Conservation (phyloP, 2,329 filamentous ascomycete species). For the Fusarium sp. region DNA sequence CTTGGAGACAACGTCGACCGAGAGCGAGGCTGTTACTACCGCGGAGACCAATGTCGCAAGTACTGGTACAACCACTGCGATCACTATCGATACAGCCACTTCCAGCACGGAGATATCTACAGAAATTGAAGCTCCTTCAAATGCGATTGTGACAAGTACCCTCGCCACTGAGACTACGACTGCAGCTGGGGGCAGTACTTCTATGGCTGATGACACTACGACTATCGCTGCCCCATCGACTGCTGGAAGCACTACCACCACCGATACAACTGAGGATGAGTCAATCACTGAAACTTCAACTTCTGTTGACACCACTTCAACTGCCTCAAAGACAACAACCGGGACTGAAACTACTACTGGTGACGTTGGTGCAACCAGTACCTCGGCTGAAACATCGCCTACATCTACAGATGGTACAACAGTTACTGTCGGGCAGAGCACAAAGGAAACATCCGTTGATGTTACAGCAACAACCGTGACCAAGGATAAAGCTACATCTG, state of each 20-base stretch:
- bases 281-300: rapidly evolving
- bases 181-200: neutral
- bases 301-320: neutral
- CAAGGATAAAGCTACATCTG: rapidly evolving
- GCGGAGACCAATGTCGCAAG: rapidly evolving
- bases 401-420: neutral
- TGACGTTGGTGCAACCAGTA: rapidly evolving
- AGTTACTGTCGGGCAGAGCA: too few species aligned
- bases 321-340: neutral
- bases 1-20: too few species aligned
- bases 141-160: neutral
- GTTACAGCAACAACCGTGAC: too few species aligned
- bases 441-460: too few species aligned
- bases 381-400: rapidly evolving
- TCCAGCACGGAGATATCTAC: rapidly evolving
- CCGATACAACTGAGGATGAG: rapidly evolving
- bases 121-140: too few species aligned
- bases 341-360: neutral
- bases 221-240: rapidly evolving
- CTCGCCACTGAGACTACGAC: neutral
- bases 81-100: neutral
- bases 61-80: neutral
- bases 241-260: neutral
- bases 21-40: neutral
- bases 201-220: neutral